Evolutionary conservation across 169 alveolate genomes (phyloP).

Genomic region (Theileria annulata): DNA sequence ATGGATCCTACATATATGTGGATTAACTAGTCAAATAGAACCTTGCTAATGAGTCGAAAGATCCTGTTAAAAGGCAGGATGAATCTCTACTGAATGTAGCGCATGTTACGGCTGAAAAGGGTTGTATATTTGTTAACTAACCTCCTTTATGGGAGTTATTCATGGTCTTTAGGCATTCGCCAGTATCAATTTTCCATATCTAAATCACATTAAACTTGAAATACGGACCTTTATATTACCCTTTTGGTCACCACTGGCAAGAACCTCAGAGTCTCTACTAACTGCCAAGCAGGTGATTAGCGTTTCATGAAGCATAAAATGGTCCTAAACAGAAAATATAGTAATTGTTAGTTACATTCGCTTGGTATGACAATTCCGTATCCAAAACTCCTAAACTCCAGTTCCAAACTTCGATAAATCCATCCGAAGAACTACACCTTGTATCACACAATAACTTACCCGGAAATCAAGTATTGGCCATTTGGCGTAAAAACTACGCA

Average conservation of each 20-base stretch:
- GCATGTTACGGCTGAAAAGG: constrained; percentile 72
- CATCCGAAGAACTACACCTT: constrained; percentile 75
- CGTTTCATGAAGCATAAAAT: constrained; percentile 81
- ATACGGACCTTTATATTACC: constrained; percentile 70
- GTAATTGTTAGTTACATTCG: constrained; percentile 20
- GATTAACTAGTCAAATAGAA: constrained; percentile 1
- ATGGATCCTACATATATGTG: constrained; percentile 46
- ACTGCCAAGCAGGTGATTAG: constrained; percentile 81
- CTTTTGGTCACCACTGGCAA: constrained; percentile 83
- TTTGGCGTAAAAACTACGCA: constrained; percentile 83
- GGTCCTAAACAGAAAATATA: constrained; percentile 38
- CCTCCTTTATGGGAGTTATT: constrained; percentile 75
- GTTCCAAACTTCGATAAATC: constrained; percentile 87
- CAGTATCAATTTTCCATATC: constrained; percentile 77
- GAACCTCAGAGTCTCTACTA: constrained; percentile 83
- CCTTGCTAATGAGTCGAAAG: constrained; percentile 79
- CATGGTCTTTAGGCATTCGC: constrained; percentile 73
- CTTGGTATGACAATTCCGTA: constrained; percentile 78
- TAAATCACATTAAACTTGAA: constrained; percentile 18
- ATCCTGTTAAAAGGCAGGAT: constrained; percentile 79
- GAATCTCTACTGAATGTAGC: constrained; percentile 79
- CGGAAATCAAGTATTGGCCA: constrained; percentile 81
- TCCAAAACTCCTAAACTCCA: constrained; percentile 76
- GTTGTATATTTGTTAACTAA: constrained; percentile 22
- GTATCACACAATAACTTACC: constrained; percentile 41